Evolutionary conservation across 2,329 filamentous ascomycete species (phyloP), one percentile per base, ranked within the genome.

Genomic region (Teratosphaeria pseudoeucalypti): DNA sequence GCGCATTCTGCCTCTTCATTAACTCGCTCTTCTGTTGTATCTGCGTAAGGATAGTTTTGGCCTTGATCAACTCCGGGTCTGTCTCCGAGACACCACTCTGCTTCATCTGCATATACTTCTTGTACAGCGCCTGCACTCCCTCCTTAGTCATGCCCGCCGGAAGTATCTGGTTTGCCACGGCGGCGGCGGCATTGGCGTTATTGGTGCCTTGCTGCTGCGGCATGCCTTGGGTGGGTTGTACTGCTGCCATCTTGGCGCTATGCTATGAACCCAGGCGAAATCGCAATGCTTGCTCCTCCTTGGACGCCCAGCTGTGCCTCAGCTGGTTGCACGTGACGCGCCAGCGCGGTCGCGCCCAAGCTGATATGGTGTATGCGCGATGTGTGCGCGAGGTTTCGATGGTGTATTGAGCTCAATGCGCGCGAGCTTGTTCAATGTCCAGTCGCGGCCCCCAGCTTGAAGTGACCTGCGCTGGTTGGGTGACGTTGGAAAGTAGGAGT

Each of bases 71-170:
- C 72, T 97, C 92, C 54, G 92, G 92, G 69, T 97, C 91, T 59
- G 82, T 87, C 59, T 85, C 82, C 49, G 89, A 84, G 27, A 95
- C 87, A 66, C 92, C 92, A 68, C 87, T 82, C 59, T 89, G 83
- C 75, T 92, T 94, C 88, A 97, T 91, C 73, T 89, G 85, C 71
- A 89, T 87, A 65, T 89, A 94, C 82, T 90, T 91, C 92, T 79
- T 76, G 64, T 81, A 88, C 66, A 89, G 81, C 69, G 90, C 88
- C 74, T 92, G 88, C 52, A 91, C 82, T 72, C 90, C 85, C 70
- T 90, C 85, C 69, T 87, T 87, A 60, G 84, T 92, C 69, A 91
- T 79, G 72, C 85, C 85, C 39, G 81, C 77, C 58, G 68, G 68
- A 59, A 70, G 61, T 29, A 69, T 64, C 39, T 61, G 58, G 49